A percentile compares a stretch with the other conserved stretches of the same genome.
These are phyloP conservation scores for Candida rishiriensis DNA, from an alignment of 805 yeast genomes.

Conservation along the genomic window DNA sequence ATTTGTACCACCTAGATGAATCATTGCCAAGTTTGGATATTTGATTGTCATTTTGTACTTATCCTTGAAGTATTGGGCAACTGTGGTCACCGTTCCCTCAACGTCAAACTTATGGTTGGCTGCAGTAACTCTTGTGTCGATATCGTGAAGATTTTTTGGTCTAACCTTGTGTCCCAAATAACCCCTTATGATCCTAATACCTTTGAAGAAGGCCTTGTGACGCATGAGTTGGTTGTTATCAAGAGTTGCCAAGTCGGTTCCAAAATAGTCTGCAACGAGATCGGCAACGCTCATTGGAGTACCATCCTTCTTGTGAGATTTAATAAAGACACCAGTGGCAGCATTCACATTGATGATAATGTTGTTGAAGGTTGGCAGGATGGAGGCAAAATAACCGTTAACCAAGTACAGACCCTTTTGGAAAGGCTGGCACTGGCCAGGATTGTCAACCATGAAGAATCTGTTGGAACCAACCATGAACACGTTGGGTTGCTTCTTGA, in stretches of 20 bases:
- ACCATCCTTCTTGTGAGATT: slow-evolving; percentile 22
- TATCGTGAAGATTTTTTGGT: slow-evolving; percentile 23
- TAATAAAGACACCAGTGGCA: slow-evolving; percentile 25
- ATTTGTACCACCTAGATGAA: slow-evolving; percentile 25
- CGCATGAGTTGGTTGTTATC: slow-evolving; percentile 2
- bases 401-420: slow-evolving; percentile 26
- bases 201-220: slow-evolving; percentile 19
- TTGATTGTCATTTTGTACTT: slow-evolving; percentile 21
- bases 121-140: slow-evolving; percentile 17
- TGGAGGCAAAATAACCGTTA: slow-evolving; percentile 28
- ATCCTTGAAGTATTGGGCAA: slow-evolving; percentile 22
- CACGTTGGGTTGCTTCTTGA: slow-evolving; percentile 17
- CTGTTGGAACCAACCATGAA: slow-evolving; percentile 20
- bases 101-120: slow-evolving; percentile 18
- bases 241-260: background rate
- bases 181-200: slow-evolving; percentile 19
- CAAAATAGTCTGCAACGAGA: slow-evolving; percentile 21
- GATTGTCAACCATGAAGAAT: slow-evolving; percentile 21
- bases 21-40: slow-evolving; percentile 25
- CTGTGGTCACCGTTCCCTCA: slow-evolving; percentile 21
- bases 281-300: slow-evolving; percentile 23
- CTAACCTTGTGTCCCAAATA: slow-evolving; percentile 18
- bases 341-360: slow-evolving; percentile 27
- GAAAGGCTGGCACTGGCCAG: slow-evolving; percentile 20
- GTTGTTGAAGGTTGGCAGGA: slow-evolving; percentile 23